Percentiles rank a stretch among this genome's conserved stretches.
Conservation (phyloP, 352 stramenopile genomes). For the Phytopythium boreale region DNA sequence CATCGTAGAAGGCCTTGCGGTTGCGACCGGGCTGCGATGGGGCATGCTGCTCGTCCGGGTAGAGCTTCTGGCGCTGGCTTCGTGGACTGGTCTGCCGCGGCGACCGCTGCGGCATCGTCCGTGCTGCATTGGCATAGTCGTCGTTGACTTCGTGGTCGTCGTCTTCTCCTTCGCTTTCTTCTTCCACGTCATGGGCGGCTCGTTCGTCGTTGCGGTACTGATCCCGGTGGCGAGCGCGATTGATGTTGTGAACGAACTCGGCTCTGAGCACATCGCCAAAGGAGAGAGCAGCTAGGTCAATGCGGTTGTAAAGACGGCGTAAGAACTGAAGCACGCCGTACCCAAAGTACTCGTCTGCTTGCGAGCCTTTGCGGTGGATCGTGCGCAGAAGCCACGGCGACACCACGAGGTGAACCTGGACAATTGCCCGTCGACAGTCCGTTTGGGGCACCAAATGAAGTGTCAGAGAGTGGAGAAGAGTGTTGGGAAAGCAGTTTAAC, state of each 20-base stretch:
- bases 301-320: no score
- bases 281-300: not conserved
- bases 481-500: not conserved
- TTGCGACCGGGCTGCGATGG: constrained; percentile 3
- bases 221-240: constrained; percentile 4
- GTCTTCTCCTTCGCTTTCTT: constrained; percentile 16
- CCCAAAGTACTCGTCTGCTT: constrained; percentile 70
- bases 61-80: constrained; percentile 7
- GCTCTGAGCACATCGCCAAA: constrained; percentile 14
- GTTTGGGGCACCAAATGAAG: not conserved
- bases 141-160: constrained; percentile 13
- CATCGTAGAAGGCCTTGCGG: constrained; percentile 38
- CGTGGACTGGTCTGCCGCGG: constrained; percentile 9
- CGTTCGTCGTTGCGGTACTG: constrained; percentile 1
- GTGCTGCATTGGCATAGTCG: constrained; percentile 10
- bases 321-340: constrained; percentile 6
- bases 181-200: constrained; percentile 5
- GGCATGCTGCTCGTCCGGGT: constrained; percentile 5
- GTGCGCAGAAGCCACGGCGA: constrained; percentile 62
- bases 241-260: constrained; percentile 58
- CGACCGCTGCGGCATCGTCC: constrained; percentile 4
- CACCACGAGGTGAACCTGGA: constrained; percentile 54
- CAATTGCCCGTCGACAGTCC: not conserved
- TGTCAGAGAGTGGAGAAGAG: not conserved
- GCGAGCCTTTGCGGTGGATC: constrained; percentile 61